Evolutionary conservation across 768 basidiomycete genomes (phyloP).

Genomic region (Tylopilus balloui): DNA sequence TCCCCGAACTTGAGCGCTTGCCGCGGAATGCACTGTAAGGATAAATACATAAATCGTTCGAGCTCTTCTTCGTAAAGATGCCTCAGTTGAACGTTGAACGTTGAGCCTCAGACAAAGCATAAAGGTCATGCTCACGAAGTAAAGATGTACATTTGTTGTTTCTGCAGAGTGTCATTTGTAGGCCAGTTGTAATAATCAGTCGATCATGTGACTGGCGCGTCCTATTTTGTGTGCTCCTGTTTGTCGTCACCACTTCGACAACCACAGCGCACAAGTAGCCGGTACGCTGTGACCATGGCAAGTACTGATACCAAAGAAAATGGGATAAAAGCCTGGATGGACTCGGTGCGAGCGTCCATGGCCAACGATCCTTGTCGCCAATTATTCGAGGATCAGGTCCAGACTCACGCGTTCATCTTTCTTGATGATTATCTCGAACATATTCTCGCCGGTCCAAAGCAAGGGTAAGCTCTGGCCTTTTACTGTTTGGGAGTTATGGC

Average conservation of each 20-base stretch:
- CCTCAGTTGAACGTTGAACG: too few species aligned
- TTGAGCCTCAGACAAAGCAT: conserved; percentile 45
- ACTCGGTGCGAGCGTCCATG: conserved; percentile 63
- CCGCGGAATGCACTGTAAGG: conserved; percentile 49
- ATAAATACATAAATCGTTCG: conserved; percentile 54
- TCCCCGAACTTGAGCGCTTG: conserved; percentile 52
- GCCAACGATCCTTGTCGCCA: conserved; percentile 67
- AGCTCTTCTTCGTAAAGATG: conserved; percentile 61
- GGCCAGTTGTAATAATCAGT: not conserved
- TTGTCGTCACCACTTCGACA: conserved; percentile 8
- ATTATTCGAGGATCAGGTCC: conserved; percentile 67
- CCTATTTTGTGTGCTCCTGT: conserved; percentile 17
- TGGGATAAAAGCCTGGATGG: conserved; percentile 68
- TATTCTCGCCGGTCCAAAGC: conserved; percentile 60
- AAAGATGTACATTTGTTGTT: not conserved
- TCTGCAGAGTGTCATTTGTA: too few species aligned
- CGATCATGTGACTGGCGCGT: conserved; percentile 31
- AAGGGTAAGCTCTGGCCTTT: conserved; percentile 47
- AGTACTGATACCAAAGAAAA: conserved; percentile 13
- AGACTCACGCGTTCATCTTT: conserved; percentile 72
- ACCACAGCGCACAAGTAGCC: not conserved
- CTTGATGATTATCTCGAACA: conserved; percentile 73
- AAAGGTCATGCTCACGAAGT: conserved; percentile 6
- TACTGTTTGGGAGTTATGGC: not conserved
- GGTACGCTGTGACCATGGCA: conserved; percentile 6